Evolutionary conservation across 192 early-diverging fungal species (phyloP).

Genomic region (Allomyces macrogynus): DNA sequence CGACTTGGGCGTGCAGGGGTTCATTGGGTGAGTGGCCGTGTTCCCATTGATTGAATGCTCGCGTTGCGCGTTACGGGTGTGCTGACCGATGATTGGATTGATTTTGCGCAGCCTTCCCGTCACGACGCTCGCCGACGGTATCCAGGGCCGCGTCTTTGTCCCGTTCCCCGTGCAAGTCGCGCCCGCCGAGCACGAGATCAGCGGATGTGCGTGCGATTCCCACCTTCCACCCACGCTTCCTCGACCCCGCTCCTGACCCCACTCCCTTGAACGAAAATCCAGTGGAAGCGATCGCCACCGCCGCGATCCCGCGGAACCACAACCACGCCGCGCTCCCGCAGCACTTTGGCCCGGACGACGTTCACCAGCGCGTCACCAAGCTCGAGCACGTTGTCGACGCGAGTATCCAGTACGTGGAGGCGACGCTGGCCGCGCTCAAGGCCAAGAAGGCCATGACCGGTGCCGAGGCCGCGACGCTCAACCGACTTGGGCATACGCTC

Average conservation of each 20-base stretch:
- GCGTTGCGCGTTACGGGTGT: no score
- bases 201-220: not conserved
- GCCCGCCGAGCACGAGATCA: not conserved
- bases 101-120: not conserved
- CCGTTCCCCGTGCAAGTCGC: not conserved
- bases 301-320: not conserved
- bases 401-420: not conserved
- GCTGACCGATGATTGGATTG: no score
- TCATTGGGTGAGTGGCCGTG: constrained; percentile 21
- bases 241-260: not conserved
- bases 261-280: no score
- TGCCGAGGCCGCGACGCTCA: not conserved
- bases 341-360: not conserved
- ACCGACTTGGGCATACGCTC: not conserved
- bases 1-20: constrained; percentile 51
- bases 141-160: not conserved
- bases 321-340: not conserved
- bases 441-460: not conserved
- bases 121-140: not conserved
- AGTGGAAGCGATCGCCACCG: not conserved
- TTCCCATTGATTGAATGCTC: no score
- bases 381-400: not conserved
- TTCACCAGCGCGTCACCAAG: not conserved
- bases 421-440: not conserved
- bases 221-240: not conserved